A percentile compares a stretch with the other conserved stretches of the same genome.
phyloP scores from a whole-genome alignment of 2,329 filamentous ascomycete genomes.

The Pseudohalonectria lignicola region DNA sequence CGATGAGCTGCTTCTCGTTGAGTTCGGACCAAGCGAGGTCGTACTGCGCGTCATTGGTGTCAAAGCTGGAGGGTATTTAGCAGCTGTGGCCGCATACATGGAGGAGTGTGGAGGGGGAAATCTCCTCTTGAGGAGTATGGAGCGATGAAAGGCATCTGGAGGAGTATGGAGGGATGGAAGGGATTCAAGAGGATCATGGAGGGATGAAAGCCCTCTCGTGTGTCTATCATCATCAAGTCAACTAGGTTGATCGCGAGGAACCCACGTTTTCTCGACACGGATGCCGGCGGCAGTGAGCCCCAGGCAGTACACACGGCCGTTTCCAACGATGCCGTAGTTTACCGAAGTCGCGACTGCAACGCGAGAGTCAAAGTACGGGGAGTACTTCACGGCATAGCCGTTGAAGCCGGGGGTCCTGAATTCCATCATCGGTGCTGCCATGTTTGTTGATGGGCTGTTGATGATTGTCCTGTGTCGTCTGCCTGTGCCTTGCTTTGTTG shows the following conservation, averaged over 20 bases:
- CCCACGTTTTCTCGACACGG: slow-evolving; percentile 69
- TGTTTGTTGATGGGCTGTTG: slow-evolving; percentile 4
- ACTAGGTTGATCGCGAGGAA: neutral
- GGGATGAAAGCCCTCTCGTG: too few relatives aligned
- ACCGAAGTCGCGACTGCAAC: slow-evolving; percentile 83
- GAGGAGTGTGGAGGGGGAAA: too few relatives aligned
- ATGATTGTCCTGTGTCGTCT: too few relatives aligned
- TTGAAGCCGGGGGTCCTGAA: slow-evolving; percentile 91
- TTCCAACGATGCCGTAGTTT: slow-evolving; percentile 95
- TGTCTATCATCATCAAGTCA: neutral
- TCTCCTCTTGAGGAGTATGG: too few relatives aligned
- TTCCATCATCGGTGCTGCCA: slow-evolving; percentile 60
- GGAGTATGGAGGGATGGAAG: too few relatives aligned
- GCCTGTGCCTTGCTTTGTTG: too few relatives aligned
- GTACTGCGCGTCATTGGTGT: slow-evolving; percentile 94
- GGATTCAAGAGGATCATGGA: too few relatives aligned
- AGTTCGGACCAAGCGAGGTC: slow-evolving; percentile 92
- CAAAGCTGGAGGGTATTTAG: slow-evolving; percentile 58
- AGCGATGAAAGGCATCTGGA: too few relatives aligned
- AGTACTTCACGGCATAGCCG: slow-evolving; percentile 96
- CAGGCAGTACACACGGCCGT: slow-evolving; percentile 79
- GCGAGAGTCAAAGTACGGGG: slow-evolving; percentile 91
- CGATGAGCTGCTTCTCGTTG: slow-evolving; percentile 88
- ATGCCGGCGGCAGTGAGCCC: slow-evolving; percentile 76
- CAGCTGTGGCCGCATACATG: too few relatives aligned